Percentiles rank a stretch among this genome's conserved stretches.
Evolutionary conservation across 129 eudicot genomes (phyloP).

Genomic region (Silybum marianum): DNA sequence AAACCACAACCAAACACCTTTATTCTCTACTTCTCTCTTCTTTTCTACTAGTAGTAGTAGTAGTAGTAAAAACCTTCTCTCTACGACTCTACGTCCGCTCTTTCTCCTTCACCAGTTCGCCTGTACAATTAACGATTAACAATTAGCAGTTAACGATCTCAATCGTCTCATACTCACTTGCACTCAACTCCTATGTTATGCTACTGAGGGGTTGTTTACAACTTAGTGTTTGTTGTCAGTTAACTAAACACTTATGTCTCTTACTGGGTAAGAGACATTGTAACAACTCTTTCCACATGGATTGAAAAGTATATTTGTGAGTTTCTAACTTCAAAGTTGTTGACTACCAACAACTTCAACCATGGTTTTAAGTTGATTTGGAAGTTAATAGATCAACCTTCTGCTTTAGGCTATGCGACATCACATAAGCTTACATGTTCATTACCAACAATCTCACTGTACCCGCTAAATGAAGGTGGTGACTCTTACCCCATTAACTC

Average conservation of each 20-base stretch:
- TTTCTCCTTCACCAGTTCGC: constrained; percentile 29
- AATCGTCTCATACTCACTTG: neutral
- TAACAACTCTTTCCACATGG: neutral
- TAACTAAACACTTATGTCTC: neutral
- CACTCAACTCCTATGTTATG: neutral
- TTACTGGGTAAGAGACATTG: neutral
- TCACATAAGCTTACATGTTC: neutral
- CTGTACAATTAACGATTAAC: constrained; percentile 23
- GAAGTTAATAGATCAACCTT: neutral
- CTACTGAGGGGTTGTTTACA: neutral
- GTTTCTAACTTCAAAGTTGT: neutral
- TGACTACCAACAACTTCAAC: neutral
- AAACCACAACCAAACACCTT: constrained; percentile 19
- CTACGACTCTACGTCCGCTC: constrained; percentile 28
- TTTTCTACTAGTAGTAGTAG: neutral
- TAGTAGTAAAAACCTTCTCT: constrained; percentile 10
- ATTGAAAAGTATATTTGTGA: neutral
- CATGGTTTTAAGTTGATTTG: neutral
- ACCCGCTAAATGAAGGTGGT: neutral
- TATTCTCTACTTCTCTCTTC: constrained; percentile 20
- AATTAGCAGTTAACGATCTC: neutral
- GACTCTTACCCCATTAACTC: neutral
- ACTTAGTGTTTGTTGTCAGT: neutral
- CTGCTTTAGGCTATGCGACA: neutral
- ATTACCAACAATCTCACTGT: neutral